Evolutionary conservation across 2,329 filamentous ascomycete species (phyloP), one percentile per base, ranked within the genome.

Genomic region (Xylariaceae sp.): DNA sequence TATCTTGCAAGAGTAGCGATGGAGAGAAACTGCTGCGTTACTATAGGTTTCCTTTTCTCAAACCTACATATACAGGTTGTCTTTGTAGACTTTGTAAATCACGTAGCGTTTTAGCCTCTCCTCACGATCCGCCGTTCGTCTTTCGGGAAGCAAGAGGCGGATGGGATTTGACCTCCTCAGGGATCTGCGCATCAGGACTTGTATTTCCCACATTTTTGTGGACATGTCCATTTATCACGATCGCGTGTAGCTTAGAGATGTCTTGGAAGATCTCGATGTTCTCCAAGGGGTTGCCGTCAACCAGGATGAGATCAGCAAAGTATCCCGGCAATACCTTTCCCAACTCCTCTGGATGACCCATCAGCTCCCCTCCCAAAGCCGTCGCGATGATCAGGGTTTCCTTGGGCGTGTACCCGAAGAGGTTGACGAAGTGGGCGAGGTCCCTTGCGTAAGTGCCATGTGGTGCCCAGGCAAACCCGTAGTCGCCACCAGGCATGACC

Each of bases 371-470:
- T 1, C 75, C 76, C 3, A 73, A 65, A 14, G 66, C 68, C 49
- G 76, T 79, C 1, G 78, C 75, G 2, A 77, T 73, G 21, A 80
- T 71, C 32, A 80, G 70, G 4, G 73, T 62, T 51, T 81, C 78
- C 44, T 73, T 70, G 0, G 76, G 69, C 0, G 77, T 79, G 61
- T 79, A 80, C 1, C 68, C 75, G 4, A 80, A 66, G 0, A 77
- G 67, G 10, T 77, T 75, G 14, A 75, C 71, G 46, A 80, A 80
- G 52, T 79, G 77, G 40, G 71, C 74, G 2, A 79, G 69, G 51
- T 81, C 78, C 1, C 73, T 71, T 0, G 78, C 76, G 60, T 80
- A 80, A 0, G 77, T 79, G 7, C 78, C 77, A 43, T 80, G 77
- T 0, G 77, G 77, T 0, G 74, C 75, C 77, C 77, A 80, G 1